Percentiles rank a stretch among this genome's conserved stretches.
Evolutionary conservation across 495 filamentous ascomycete genomes (phyloP).

Genomic region (Penicillium diatomitis): DNA sequence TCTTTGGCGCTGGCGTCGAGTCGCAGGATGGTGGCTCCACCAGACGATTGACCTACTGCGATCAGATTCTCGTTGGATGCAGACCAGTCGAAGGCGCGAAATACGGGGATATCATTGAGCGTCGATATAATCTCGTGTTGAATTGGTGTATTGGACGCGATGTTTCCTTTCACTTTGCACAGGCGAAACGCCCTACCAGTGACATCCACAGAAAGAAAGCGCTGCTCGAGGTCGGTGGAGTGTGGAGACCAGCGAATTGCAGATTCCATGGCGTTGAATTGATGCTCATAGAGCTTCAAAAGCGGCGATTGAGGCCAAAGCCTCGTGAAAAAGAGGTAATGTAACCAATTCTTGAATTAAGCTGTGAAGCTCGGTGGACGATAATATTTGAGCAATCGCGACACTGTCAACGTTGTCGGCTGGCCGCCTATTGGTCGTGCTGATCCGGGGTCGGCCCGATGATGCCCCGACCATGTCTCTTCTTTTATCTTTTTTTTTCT

Average conservation of each 20-base stretch:
- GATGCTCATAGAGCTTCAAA: neutral
- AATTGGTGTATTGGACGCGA: constrained; percentile 38
- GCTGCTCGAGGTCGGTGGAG: constrained; percentile 51
- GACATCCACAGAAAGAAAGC: constrained; percentile 80
- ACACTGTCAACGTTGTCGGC: constrained; percentile 16
- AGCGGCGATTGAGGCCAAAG: constrained; percentile 6
- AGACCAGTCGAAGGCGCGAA: constrained; percentile 95
- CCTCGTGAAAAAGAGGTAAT: neutral
- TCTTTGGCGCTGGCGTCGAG: constrained; percentile 57
- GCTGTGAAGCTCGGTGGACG: neutral
- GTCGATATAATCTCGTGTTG: constrained; percentile 61
- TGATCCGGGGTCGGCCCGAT: constrained; percentile 22
- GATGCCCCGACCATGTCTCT: constrained; percentile 18
- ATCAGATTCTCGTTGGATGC: constrained; percentile 66
- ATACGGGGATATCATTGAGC: constrained; percentile 70
- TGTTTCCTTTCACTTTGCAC: constrained; percentile 59
- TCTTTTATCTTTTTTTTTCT: constrained; percentile 2
- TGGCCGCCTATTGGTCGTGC: constrained; percentile 20
- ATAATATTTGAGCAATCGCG: constrained; percentile 8
- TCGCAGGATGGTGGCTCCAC: constrained; percentile 72
- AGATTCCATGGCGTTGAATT: constrained; percentile 44
- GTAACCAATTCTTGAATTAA: too few species aligned
- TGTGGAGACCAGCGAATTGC: constrained; percentile 87
- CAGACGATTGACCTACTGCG: constrained; percentile 75
- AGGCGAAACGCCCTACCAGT: constrained; percentile 70